Evolutionary conservation across 2,329 filamentous ascomycete genomes (phyloP), one percentile per base, ranked within the genome.

Genomic region (Apiospora hydei): DNA sequence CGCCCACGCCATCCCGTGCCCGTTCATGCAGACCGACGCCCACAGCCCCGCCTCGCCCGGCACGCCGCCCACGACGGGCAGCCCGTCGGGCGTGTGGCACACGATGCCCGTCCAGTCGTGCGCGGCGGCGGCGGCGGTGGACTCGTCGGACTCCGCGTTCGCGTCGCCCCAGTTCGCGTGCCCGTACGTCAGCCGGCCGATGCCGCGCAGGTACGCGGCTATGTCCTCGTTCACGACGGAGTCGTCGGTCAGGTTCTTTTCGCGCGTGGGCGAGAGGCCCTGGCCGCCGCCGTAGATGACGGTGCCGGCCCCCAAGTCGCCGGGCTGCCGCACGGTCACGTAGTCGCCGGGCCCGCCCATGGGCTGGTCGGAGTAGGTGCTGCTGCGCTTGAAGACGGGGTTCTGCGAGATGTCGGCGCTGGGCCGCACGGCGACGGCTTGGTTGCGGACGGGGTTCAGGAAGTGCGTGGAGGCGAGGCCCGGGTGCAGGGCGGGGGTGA

Each of bases 1-100:
- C 21, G 66, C 66, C 66, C 66, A 68, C n/a, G 34, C 34, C 34
- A 68, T 68, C 7, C 66, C 66, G 41, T 68, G 66, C 7, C 66
- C 66, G 10, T 68, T 68, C 38, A 68, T 68, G n/a, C 66, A 68
- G 1, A 68, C 66, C 8, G n/a, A 21, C 4, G 66, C 66, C 66
- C 66, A 68, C 24, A 68, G n/a, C 3, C 66, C 38, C 13, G 4
- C 41, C n/a, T 47, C 66, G 18, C 66, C n/a, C 13, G 66, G 66
- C 66, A 68, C 66, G 3, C 10, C 41, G 1, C 66, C 66, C 11
- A 68, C 38, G 21, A 68, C 66, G 18, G 66, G 66, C 38, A 68
- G 44, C 44, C 66, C 66, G 13, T 68, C 66, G n/a, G 66, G 66
- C 41, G 66, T 68, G 43, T 30, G 18, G 5, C 66, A 68, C 2